Percentiles rank a stretch among this genome's conserved stretches.
Conservation (phyloP, 2,329 filamentous ascomycete species). For the Clonostachys chloroleuca region DNA sequence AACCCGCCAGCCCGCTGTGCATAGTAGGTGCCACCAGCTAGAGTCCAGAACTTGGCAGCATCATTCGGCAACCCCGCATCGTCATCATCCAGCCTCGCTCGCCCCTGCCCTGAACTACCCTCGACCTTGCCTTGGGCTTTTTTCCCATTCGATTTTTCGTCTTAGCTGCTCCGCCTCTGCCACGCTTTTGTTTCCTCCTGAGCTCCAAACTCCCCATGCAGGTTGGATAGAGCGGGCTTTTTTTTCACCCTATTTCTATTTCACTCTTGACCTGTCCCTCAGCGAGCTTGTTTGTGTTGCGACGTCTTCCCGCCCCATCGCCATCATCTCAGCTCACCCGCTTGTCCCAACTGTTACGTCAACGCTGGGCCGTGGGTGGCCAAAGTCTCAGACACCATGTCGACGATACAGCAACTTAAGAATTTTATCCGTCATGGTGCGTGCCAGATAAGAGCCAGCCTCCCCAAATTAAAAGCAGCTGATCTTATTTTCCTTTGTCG, state of each 20-base stretch:
- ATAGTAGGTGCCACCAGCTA: too few species aligned
- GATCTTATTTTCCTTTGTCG: background rate
- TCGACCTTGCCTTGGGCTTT: background rate
- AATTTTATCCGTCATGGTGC: conserved; percentile 93
- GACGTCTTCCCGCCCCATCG: background rate
- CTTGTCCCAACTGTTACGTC: conserved; percentile 1
- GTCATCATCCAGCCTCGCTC: background rate
- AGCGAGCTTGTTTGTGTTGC: background rate
- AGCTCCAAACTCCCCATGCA: background rate
- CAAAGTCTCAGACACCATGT: conserved; percentile 35
- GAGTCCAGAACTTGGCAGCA: background rate
- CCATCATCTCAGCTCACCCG: background rate
- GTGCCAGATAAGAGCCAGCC: conserved; percentile 9
- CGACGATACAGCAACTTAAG: conserved; percentile 89
- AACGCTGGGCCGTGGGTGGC: conserved; percentile 8
- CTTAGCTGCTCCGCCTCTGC: background rate
- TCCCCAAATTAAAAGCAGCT: background rate
- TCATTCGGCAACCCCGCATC: conserved; percentile 2
- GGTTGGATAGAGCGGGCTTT: background rate
- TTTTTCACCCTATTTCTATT: background rate
- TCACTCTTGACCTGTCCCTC: background rate
- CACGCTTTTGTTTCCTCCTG: background rate
- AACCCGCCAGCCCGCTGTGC: background rate
- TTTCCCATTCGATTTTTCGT: background rate
- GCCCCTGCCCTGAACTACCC: background rate